A percentile compares a stretch with the other conserved stretches of the same genome.
phyloP scores from a whole-genome alignment of 1,284 basidiomycete species.

The Grifola frondosa region DNA sequence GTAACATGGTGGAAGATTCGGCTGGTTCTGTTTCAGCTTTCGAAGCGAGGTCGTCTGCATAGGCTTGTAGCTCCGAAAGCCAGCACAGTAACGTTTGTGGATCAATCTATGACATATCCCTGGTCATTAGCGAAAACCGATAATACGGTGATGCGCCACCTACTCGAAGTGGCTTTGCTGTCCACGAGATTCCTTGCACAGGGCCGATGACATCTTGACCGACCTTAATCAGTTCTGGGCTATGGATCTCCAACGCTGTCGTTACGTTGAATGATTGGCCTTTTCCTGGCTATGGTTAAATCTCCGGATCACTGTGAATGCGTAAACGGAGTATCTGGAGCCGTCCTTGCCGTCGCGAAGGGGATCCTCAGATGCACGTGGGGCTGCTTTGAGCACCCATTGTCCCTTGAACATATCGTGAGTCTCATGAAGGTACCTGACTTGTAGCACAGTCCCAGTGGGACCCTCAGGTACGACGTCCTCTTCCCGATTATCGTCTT shows the following conservation, averaged over 20 bases:
- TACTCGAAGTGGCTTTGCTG: slow-evolving; percentile 53
- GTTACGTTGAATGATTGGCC: slow-evolving; percentile 26
- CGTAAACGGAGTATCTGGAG: slow-evolving; percentile 30
- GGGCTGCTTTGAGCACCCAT: slow-evolving; percentile 28
- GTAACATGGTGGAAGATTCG: slow-evolving; percentile 28
- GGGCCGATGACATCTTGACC: slow-evolving; percentile 53
- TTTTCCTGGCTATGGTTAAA: slow-evolving; percentile 26
- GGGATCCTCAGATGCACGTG: slow-evolving; percentile 13
- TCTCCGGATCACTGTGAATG: slow-evolving; percentile 30
- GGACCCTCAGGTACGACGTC: slow-evolving; percentile 24
- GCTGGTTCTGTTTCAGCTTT: slow-evolving; percentile 37
- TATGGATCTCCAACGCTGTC: slow-evolving; percentile 48
- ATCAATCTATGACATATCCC: slow-evolving; percentile 42
- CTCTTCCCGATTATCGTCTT: slow-evolving; percentile 13
- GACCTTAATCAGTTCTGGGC: slow-evolving; percentile 50
- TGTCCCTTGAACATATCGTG: slow-evolving; percentile 27
- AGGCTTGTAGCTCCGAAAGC: slow-evolving; percentile 44
- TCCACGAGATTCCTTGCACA: slow-evolving; percentile 60
- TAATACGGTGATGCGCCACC: slow-evolving; percentile 5
- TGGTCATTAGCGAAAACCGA: not conserved
- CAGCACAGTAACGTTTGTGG: slow-evolving; percentile 55
- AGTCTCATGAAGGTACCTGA: slow-evolving; percentile 29
- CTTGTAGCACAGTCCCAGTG: slow-evolving; percentile 27
- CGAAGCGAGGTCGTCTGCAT: slow-evolving; percentile 38
- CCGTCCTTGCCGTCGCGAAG: slow-evolving; percentile 16